Percentiles rank a stretch among this genome's conserved stretches.
phyloP scores from a whole-genome alignment of 2,329 filamentous ascomycete species.

The Colletotrichum sp. region DNA sequence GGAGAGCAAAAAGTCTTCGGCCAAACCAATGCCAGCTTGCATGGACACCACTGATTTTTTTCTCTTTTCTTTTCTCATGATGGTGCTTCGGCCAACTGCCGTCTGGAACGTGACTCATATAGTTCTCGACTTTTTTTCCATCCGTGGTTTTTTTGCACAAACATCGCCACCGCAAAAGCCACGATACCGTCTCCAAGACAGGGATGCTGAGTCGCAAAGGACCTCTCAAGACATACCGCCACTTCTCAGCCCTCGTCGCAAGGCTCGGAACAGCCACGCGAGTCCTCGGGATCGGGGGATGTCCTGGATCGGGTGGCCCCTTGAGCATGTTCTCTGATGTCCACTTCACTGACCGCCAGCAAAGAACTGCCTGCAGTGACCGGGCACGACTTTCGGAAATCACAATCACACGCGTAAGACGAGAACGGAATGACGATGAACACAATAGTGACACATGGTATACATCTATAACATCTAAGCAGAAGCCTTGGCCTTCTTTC shows the following conservation, averaged over 20 bases:
- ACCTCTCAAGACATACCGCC: neutral
- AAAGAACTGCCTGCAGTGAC: neutral
- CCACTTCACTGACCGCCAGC: neutral
- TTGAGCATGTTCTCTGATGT: neutral
- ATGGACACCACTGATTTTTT: neutral
- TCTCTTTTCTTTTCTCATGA: neutral
- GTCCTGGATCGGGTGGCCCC: neutral
- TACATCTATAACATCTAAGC: neutral
- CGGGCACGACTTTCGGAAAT: neutral
- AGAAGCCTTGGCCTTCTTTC: conserved; percentile 19
- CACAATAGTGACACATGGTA: neutral
- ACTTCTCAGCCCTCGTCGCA: neutral
- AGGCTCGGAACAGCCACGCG: neutral
- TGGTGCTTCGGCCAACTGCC: conserved; percentile 1
- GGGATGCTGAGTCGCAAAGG: neutral
- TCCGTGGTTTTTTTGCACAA: neutral
- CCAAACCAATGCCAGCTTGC: neutral
- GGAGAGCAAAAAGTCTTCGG: neutral
- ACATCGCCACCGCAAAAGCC: neutral
- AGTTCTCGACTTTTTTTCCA: neutral
- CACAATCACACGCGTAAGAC: neutral
- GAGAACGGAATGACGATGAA: neutral
- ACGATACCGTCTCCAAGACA: neutral
- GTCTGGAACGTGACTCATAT: neutral
- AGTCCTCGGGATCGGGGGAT: neutral